phyloP scores from a whole-genome alignment of 1,284 basidiomycete species.

The Sanghuangporus baumii region DNA sequence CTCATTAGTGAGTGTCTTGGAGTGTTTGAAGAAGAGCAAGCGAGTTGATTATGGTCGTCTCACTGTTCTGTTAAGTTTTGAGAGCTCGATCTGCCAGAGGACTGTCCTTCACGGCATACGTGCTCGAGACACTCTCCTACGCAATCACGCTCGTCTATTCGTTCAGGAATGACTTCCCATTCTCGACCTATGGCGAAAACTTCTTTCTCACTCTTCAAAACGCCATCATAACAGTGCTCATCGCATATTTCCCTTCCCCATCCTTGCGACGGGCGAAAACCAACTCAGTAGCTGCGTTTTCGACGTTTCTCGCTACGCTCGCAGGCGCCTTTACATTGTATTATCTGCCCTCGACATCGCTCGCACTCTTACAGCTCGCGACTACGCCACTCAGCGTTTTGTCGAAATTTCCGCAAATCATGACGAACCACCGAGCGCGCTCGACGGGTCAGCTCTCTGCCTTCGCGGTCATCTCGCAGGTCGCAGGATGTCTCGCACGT shows the following conservation, averaged over 20 bases:
- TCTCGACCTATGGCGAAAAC: conserved; percentile 95
- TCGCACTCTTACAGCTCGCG: conserved; percentile 66
- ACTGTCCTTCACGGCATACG: conserved; percentile 74
- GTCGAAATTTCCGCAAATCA: conserved; percentile 85
- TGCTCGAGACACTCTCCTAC: conserved; percentile 83
- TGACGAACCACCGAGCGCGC: conserved; percentile 63
- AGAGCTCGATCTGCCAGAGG: conserved; percentile 73
- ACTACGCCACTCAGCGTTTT: conserved; percentile 83
- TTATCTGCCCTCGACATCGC: conserved; percentile 41
- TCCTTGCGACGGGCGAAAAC: conserved; percentile 23
- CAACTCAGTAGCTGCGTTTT: conserved; percentile 29
- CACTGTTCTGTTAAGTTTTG: conserved; percentile 38
- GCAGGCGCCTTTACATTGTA: conserved; percentile 42
- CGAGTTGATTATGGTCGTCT: neutral
- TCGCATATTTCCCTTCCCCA: conserved; percentile 53
- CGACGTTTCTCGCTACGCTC: conserved; percentile 37
- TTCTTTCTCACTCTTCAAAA: conserved; percentile 85
- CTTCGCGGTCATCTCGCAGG: conserved; percentile 80
- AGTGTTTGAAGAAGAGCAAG: neutral
- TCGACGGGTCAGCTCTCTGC: conserved; percentile 89
- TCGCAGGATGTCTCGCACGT: conserved; percentile 81
- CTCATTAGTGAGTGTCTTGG: conserved; percentile 52
- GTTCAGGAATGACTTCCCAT: conserved; percentile 78
- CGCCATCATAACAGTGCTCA: conserved; percentile 76
- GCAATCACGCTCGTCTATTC: conserved; percentile 87